Evolutionary conservation across 768 basidiomycete genomes (phyloP).

Genomic region (Nevesoporus exiguus): DNA sequence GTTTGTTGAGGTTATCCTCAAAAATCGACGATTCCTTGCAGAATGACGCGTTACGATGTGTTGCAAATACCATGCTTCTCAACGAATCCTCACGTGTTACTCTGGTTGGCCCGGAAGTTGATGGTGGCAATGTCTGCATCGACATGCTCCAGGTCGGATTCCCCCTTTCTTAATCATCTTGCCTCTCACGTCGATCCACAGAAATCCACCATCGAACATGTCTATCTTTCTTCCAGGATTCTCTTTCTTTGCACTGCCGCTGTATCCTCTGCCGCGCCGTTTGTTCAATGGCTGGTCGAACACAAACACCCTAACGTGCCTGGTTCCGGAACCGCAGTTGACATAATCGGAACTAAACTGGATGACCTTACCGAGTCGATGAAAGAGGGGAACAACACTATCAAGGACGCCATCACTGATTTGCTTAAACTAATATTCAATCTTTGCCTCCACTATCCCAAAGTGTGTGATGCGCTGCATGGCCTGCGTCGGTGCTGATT

Average conservation of each 20-base stretch:
- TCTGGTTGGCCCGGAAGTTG: constrained; percentile 55
- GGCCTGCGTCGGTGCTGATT: not conserved
- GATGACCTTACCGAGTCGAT: constrained; percentile 52
- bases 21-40: constrained; percentile 56
- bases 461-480: constrained; percentile 37
- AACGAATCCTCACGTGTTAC: constrained; percentile 57
- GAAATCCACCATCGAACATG: constrained; percentile 64
- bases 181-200: constrained; percentile 26
- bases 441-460: constrained; percentile 76
- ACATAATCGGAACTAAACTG: constrained; percentile 58
- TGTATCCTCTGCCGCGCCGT: constrained; percentile 39
- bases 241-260: constrained; percentile 71
- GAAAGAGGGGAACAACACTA: constrained; percentile 37
- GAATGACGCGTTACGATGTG: constrained; percentile 67
- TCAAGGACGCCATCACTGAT: constrained; percentile 76
- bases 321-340: constrained; percentile 46
- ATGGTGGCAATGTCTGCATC: constrained; percentile 57
- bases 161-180: constrained; percentile 12
- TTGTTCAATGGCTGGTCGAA: constrained; percentile 61
- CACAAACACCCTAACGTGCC: constrained; percentile 48
- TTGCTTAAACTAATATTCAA: constrained; percentile 85
- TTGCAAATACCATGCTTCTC: constrained; percentile 78
- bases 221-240: constrained; percentile 73
- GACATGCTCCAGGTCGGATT: constrained; percentile 53
- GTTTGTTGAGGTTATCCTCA: constrained; percentile 48